These are phyloP conservation scores for Ganoderma lingzhi DNA, from an alignment of 1,284 basidiomycete genomes.

Conservation along the genomic window DNA sequence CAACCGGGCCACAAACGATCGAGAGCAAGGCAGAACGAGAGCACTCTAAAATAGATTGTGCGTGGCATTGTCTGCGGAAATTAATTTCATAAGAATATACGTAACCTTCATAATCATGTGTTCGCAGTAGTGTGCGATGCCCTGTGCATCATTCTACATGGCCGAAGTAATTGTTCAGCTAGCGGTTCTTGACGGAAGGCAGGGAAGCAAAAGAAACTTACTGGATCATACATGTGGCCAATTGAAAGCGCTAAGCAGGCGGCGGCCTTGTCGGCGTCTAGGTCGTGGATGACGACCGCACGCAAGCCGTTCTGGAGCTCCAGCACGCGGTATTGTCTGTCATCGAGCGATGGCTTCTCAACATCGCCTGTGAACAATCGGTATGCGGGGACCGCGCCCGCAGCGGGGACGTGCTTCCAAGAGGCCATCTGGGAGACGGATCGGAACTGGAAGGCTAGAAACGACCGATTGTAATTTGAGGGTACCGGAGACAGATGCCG, in stretches of 20 bases:
- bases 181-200: not conserved
- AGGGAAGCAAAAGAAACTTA: conserved; percentile 36
- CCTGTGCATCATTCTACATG: conserved; percentile 48
- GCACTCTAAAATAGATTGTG: not conserved
- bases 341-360: conserved; percentile 54
- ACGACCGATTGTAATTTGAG: conserved; percentile 23
- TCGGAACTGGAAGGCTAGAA: conserved; percentile 14
- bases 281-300: conserved; percentile 66
- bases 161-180: not conserved
- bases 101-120: conserved; percentile 58
- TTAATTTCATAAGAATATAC: conserved; percentile 16
- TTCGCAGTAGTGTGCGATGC: conserved; percentile 66
- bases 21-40: not conserved
- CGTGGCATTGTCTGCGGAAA: conserved; percentile 14
- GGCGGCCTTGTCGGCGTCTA: conserved; percentile 69
- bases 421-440: conserved; percentile 21
- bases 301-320: conserved; percentile 68
- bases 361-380: conserved; percentile 40
- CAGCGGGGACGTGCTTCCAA: conserved; percentile 29
- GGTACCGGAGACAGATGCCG: conserved; percentile 28
- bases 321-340: conserved; percentile 58
- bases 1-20: not conserved
- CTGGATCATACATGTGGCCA: conserved; percentile 71
- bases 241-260: conserved; percentile 72
- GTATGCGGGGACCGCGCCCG: conserved; percentile 30